Conservation (phyloP, 169 alveolate species). For the Cryptosporidium andersoni region DNA sequence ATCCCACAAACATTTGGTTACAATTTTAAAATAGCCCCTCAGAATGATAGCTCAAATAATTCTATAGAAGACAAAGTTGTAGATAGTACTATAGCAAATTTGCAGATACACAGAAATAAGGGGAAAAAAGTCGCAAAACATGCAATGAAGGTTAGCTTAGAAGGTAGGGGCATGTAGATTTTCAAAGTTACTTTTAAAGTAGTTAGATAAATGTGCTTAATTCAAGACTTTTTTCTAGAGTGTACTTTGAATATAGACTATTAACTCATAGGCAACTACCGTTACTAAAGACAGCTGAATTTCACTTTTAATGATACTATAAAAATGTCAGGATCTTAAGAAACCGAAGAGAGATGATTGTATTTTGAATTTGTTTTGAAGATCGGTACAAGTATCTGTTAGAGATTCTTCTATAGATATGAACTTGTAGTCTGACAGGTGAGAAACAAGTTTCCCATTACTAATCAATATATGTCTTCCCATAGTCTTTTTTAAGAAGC, state of each 20-base stretch:
- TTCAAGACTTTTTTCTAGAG: background rate
- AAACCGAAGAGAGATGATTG: background rate
- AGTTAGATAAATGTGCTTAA: too few species aligned
- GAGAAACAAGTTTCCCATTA: slow-evolving; percentile 35
- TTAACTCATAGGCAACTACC: background rate
- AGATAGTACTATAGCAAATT: slow-evolving; percentile 4
- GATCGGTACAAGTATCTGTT: slow-evolving; percentile 40
- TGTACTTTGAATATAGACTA: background rate
- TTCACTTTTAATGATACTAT: background rate
- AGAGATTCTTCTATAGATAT: slow-evolving; percentile 20
- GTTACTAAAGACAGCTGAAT: background rate
- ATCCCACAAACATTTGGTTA: slow-evolving; percentile 45
- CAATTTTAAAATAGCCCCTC: slow-evolving; percentile 33
- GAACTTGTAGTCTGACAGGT: slow-evolving; percentile 48
- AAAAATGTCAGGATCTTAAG: too few species aligned
- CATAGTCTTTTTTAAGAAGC: slow-evolving; percentile 33
- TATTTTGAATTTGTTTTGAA: slow-evolving; percentile 3
- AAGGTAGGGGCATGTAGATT: slow-evolving; percentile 65
- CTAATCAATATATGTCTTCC: slow-evolving; percentile 53
- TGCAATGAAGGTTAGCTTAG: slow-evolving; percentile 62
- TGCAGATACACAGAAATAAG: background rate
- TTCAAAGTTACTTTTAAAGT: background rate
- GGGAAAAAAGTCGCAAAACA: slow-evolving; percentile 20
- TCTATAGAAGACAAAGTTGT: slow-evolving; percentile 6
- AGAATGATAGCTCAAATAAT: slow-evolving; percentile 20